Base-by-base conservation (phyloP, 805 yeast species). In the Scheffersomyces ergatensis region DNA sequence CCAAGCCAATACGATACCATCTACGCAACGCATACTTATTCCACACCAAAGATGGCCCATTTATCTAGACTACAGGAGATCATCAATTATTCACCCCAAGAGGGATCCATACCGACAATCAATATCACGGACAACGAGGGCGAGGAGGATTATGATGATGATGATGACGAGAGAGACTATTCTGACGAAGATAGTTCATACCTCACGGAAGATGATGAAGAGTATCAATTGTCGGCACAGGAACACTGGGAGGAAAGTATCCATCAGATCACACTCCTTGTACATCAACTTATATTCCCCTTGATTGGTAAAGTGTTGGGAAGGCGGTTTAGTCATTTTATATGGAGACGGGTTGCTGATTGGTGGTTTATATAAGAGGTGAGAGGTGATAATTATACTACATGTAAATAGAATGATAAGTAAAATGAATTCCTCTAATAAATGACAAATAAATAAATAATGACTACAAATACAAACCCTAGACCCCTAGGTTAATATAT, bases 241-340 rank as follows among this genome's bases (percentile, higher is more conserved):
- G 72, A 78, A 48, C 88, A 84, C 51, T 84, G 89, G 89, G 85
- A 83, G 38, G 85, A 81, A 50, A 80, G 84, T 26, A 45, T 84
- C 36, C 63, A 65, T 34, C 89, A 84, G 57, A 54, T 85, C 41
- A 70, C 70, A 30, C 76, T 76, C n/a, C 68, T 83, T 26, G 59
- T 82, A 25, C 77, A 75, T 40, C 71, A 80, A 59, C 78, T 85
- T 12, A 51, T 84, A 26, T 63, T 84, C 38, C 93, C 93, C 2
- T 54, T 83, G 43, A 50, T 82, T 15, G 90, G 90, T 3, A 83
- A 81, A 56, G 70, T 78, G 33, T 47, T 84, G 35, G 93, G 93
- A 3, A 71, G 90, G 47, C 59, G 81, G 47, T 62, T 72, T 45
- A 81, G 85, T 20, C 70, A 67, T 43, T 33, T 64, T 3, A 44